Base-by-base conservation (phyloP, 306 rosid species). In the Castanea sativa region DNA sequence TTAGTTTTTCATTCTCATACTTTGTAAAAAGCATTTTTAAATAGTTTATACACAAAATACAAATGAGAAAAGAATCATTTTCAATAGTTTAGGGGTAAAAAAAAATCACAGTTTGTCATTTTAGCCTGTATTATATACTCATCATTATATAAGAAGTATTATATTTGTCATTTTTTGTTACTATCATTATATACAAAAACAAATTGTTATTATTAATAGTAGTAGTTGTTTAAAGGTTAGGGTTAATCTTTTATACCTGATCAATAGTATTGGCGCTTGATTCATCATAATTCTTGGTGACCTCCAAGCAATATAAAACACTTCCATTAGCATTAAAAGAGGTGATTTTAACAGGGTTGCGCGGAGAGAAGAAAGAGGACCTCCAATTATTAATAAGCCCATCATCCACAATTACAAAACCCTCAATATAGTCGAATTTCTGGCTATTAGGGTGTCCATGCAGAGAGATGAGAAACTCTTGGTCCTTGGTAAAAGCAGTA, bases 371-470 rank as follows among this genome's bases (percentile, higher is more conserved):
- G 79, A 95, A 95, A 0, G 99, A 95, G 0, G 99, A 95, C 60
- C 99, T 88, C 99, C 99, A 95, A 79, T 93, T 95, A 76, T 95
- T 95, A 55, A 91, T 88, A 21, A 95, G 89, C 6, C 98, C 97
- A 82, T 93, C 97, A 59, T 95, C 99, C 2, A 91, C 99, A 35
- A 93, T 95, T 4, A 95, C 98, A 75, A 95, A 95, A 56, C 99
- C 99, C 81, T 95, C 99, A 4, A 95, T 91, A 80, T 95, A 95
- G 55, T 95, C 99, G 65, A 95, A 93, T 73, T 87, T 95, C 78
- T 90, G 81, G 52, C 74, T 74, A 3, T 76, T 55, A 20, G 86
- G 78, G 13, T 85, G 83, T 71, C 87, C 97, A 80, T 93, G 94
- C 88, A 92, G 69, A 51, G 99, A 95, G 41, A 95, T 93, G 6